Evolutionary conservation across 495 filamentous ascomycete species (phyloP), one percentile per base, ranked within the genome.

Genomic region (Aspergillus taichungensis): DNA sequence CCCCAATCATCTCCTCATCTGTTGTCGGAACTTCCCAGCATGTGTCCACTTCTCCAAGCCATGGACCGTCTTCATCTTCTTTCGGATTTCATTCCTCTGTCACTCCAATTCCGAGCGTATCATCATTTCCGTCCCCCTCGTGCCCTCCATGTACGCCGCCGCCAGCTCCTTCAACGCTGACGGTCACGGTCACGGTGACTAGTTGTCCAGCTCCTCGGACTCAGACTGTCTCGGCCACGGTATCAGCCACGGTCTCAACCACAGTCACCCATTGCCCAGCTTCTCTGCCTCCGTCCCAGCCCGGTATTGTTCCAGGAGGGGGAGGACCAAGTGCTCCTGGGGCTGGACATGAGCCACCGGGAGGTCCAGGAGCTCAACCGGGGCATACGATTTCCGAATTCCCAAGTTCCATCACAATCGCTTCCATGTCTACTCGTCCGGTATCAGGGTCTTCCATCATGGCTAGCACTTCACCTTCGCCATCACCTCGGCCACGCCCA

Each of bases 141-240:
- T 47, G 10, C 8, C 12, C 46, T 38, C 13, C 28, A 24, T 46
- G 44, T 27, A 29, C 44, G 8, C 10, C 43, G 24, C 14, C 37
- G 9, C 14, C 14, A 40, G 28, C 24, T 1, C 6, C 38, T 30
- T 12, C 9, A 2, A 30, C 5, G 11, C 3, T 30, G 13, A 5
- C 38, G 13, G 28, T 30, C 7, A 40, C 38, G 7, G 38, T 40
- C 28, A 40, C 38, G 6, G 18, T 40, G 3, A 40, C 7, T n/a
- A 3, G 30, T 1, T 32, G 29, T 28, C 29, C 40, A 10, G 6
- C 30, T n/a, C 35, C 43, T 13, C 29, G 35, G 3, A 29, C 30
- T 29, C 41, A 42, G 13, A 47, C 40, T 5, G 35, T 51, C 13
- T 46, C 49, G 3, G 41, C 35, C 12, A 41, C 39, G 1, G 13